Evolutionary conservation across 345 rosid species (phyloP).

Genomic region (Eucalyptus guilfoylei): DNA sequence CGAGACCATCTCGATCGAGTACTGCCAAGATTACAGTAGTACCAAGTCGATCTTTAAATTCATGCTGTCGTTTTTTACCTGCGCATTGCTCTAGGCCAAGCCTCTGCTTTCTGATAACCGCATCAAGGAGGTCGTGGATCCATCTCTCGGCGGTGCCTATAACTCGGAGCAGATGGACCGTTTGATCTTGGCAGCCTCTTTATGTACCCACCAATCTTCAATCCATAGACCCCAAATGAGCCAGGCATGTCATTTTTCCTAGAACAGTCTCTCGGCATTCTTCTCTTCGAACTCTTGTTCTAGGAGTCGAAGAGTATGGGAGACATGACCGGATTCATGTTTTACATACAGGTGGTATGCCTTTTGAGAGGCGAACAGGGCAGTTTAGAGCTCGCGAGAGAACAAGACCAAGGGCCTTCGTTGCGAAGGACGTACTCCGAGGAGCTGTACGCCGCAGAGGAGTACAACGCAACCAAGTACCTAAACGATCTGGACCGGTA

Average conservation of each 20-base stretch:
- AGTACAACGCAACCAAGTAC: conserved; percentile 56
- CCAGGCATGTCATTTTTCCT: conserved; percentile 34
- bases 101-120: conserved; percentile 44
- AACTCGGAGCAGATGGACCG: conserved; percentile 37
- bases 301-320: background rate
- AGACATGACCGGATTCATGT: background rate
- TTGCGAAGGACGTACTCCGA: conserved; percentile 57
- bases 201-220: conserved; percentile 53
- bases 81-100: conserved; percentile 41
- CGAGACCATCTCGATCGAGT: background rate
- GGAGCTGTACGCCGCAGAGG: conserved; percentile 58
- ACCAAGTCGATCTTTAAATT: background rate
- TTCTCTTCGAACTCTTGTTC: background rate
- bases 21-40: background rate
- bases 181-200: conserved; percentile 33
- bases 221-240: conserved; percentile 64
- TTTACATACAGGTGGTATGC: conserved; percentile 43
- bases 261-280: background rate
- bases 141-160: conserved; percentile 37
- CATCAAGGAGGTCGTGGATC: conserved; percentile 51
- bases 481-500: conserved; percentile 38
- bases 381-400: conserved; percentile 17
- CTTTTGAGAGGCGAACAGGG: conserved; percentile 46
- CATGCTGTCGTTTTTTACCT: background rate
- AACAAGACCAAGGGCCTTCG: background rate